Conservation (phyloP, 176 grass and related monocot species). For the Lolium rigidum region DNA sequence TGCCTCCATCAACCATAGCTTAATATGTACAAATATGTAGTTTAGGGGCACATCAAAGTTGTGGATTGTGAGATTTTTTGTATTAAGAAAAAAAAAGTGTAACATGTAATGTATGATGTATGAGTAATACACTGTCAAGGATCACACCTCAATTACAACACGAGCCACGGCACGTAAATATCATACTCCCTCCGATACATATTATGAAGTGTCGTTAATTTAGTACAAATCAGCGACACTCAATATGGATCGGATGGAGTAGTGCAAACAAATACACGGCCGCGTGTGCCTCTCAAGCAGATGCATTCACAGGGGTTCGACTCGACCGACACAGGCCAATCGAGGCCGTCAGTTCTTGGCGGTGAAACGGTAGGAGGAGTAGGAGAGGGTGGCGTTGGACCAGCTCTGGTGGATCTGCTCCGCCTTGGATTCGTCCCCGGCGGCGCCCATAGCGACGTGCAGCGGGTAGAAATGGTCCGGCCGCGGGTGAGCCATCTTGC, state of each 20-base stretch:
- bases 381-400: constrained; percentile 59
- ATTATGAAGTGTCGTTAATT: too few relatives aligned
- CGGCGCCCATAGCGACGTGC: constrained; percentile 90
- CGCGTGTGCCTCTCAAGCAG: background rate
- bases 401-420: constrained; percentile 81
- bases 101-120: background rate
- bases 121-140: background rate
- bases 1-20: background rate
- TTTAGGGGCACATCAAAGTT: background rate
- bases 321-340: background rate
- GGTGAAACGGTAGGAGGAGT: constrained; percentile 71
- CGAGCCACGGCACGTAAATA: too few relatives aligned
- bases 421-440: constrained; percentile 61
- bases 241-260: too few relatives aligned
- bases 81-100: background rate
- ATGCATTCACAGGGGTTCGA: background rate
- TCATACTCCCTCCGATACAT: too few relatives aligned
- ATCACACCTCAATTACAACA: background rate
- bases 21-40: too few relatives aligned
- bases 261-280: background rate
- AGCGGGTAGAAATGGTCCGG: constrained; percentile 89
- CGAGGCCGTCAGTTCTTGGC: constrained; percentile 33
- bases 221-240: too few relatives aligned
- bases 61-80: background rate
- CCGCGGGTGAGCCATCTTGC: constrained; percentile 73